phyloP scores from a whole-genome alignment of 192 early-diverging fungal species.

The Ambispora gerdemannii region DNA sequence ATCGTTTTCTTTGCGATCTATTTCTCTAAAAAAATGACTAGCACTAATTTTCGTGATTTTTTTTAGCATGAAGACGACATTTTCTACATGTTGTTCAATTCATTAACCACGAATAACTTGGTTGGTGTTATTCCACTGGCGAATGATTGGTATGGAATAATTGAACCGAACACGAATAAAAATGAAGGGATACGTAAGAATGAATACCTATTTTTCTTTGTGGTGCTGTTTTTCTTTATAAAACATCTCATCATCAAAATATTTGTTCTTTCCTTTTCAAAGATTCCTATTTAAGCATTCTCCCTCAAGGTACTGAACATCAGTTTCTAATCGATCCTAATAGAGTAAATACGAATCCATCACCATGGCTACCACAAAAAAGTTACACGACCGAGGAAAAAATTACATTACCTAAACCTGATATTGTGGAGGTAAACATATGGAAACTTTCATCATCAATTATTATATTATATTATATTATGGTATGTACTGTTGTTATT shows the following conservation, averaged over 20 bases:
- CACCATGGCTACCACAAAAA: no score
- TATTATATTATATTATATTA: no score
- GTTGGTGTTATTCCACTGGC: not conserved
- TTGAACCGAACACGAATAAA: not conserved
- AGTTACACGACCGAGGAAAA: not conserved
- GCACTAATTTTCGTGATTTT: no score
- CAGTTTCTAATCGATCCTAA: not conserved
- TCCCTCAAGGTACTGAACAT: not conserved
- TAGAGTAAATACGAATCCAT: not conserved
- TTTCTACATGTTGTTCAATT: not conserved
- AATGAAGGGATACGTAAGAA: not conserved
- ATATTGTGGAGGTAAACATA: not conserved
- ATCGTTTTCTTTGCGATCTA: not conserved
- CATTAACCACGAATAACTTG: not conserved
- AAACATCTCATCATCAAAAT: no score
- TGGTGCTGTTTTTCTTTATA: no score
- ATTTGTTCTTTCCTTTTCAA: not conserved
- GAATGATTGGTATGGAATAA: not conserved
- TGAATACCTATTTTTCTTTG: not conserved
- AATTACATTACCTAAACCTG: not conserved
- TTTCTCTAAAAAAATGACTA: not conserved
- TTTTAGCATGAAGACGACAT: not conserved
- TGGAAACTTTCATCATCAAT: not conserved
- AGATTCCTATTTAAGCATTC: not conserved
- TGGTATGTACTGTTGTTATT: no score